Conservation (phyloP, 345 rosid genomes). For the Eucalyptus tenuipes region DNA sequence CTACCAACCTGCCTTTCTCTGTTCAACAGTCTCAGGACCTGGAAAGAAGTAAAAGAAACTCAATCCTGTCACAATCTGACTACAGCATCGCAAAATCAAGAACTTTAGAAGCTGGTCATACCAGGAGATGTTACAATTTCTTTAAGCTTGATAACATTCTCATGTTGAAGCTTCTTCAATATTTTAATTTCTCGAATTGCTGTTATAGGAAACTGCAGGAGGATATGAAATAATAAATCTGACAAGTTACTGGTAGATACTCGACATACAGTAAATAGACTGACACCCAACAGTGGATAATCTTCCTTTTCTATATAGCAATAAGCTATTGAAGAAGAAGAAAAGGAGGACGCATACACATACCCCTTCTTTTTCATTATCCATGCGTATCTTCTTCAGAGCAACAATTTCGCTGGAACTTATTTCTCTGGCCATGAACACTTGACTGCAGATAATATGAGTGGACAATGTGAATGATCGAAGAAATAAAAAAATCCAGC, state of each 20-base stretch:
- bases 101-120: background rate
- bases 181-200: conserved; percentile 78
- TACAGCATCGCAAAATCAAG: background rate
- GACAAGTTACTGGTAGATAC: background rate
- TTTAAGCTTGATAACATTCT: conserved; percentile 57
- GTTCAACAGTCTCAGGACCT: conserved; percentile 90
- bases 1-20: conserved; percentile 64
- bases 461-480: background rate
- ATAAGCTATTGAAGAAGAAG: background rate
- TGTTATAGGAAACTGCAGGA: conserved; percentile 58
- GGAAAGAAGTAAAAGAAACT: background rate
- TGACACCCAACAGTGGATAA: background rate
- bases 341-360: background rate
- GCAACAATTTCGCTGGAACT: conserved; percentile 90
- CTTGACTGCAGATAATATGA: conserved; percentile 50
- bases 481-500: background rate
- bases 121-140: conserved; percentile 77
- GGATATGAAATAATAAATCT: background rate
- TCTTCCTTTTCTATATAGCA: background rate
- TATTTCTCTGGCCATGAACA: conserved; percentile 87
- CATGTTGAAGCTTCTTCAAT: conserved; percentile 64
- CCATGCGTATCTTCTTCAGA: conserved; percentile 93
- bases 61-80: background rate
- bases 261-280: background rate
- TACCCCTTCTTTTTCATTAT: conserved; percentile 96